phyloP scores from a whole-genome alignment of 192 early-diverging fungal genomes.

The Phlyctochytrium bullatum region DNA sequence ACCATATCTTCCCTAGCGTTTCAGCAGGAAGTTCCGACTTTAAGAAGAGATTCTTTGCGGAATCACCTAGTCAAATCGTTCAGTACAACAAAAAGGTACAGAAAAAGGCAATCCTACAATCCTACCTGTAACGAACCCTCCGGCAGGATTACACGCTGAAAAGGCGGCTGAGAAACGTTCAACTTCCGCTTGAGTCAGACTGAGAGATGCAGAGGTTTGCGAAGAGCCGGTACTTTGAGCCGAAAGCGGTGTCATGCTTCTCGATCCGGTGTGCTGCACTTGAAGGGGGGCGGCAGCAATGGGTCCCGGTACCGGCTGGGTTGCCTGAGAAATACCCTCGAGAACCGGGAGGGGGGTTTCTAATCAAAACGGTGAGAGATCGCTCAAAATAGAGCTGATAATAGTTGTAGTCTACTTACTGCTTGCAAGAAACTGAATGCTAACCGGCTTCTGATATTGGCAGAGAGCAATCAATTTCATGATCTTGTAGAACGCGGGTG shows the following conservation, averaged over 20 bases:
- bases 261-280: neutral
- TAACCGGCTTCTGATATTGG: conserved; percentile 67
- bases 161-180: conserved; percentile 66
- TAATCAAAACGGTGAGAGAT: neutral
- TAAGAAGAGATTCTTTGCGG: conserved; percentile 71
- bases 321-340: conserved; percentile 4
- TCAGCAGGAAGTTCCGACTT: conserved; percentile 80
- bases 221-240: conserved; percentile 2
- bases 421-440: conserved; percentile 45
- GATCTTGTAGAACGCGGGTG: conserved; percentile 71
- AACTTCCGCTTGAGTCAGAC: conserved; percentile 45
- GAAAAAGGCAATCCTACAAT: neutral
- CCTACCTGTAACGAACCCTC: conserved; percentile 43
- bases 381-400: conserved; percentile 8
- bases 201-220: neutral
- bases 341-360: conserved; percentile 5
- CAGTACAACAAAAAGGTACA: neutral
- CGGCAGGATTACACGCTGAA: conserved; percentile 50
- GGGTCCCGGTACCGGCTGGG: neutral
- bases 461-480: conserved; percentile 87
- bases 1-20: conserved; percentile 80
- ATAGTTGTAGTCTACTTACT: conserved; percentile 34
- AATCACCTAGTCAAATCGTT: conserved; percentile 47
- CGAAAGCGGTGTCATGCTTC: neutral
- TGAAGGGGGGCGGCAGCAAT: neutral